Conservation (phyloP, 73 alveolate species). For the Paramecium tetraurelia region DNA sequence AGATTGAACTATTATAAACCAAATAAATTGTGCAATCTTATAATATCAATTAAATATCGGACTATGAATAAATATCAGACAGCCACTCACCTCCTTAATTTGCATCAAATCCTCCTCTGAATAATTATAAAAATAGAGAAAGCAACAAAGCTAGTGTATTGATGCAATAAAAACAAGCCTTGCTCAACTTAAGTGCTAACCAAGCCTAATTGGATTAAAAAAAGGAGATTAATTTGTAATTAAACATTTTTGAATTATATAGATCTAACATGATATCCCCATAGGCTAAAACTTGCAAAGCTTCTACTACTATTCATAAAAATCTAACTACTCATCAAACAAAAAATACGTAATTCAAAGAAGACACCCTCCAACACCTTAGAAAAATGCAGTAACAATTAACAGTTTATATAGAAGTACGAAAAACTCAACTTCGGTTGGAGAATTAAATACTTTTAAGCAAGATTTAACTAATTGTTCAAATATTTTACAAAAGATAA, state of each 20-base stretch:
- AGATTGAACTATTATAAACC: conserved; percentile 39
- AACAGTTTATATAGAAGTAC: conserved; percentile 1
- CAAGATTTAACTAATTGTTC: conserved; percentile 36
- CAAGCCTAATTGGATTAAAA: not conserved
- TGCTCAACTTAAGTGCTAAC: not conserved
- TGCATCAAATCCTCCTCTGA: not conserved
- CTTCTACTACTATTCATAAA: not conserved
- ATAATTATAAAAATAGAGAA: not conserved
- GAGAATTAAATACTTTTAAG: conserved; percentile 13
- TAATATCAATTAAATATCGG: not conserved
- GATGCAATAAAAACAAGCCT: not conserved
- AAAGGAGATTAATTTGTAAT: not conserved
- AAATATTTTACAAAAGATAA: conserved; percentile 12
- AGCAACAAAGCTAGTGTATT: not conserved
- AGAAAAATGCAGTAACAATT: conserved; percentile 8
- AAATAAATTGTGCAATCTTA: not conserved
- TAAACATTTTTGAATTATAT: no score
- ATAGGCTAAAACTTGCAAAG: not conserved
- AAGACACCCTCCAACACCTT: not conserved
- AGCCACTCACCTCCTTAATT: conserved; percentile 23
- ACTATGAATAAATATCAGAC: conserved; percentile 7
- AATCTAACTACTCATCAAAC: conserved; percentile 32
- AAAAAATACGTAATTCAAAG: not conserved
- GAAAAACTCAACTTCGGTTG: conserved; percentile 43
- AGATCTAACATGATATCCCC: conserved; percentile 28